phyloP scores from a whole-genome alignment of 2,329 filamentous ascomycete species.

The Pezizomycotina sp. region DNA sequence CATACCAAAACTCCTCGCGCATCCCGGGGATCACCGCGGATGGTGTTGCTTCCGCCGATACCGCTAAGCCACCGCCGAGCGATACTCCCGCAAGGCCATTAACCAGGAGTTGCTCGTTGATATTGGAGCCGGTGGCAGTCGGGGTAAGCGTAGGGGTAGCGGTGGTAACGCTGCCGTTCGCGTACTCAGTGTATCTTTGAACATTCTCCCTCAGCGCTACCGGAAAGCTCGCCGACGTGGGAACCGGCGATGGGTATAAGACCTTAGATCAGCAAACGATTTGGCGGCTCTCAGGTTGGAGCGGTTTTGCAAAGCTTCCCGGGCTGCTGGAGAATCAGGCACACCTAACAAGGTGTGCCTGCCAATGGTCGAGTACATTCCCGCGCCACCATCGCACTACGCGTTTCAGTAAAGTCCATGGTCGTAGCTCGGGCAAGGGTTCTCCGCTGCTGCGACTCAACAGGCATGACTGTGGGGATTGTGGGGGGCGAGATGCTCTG shows the following conservation, averaged over 20 bases:
- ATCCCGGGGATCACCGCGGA: constrained; percentile 25
- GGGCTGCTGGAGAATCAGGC: constrained; percentile 56
- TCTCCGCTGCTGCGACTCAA: constrained; percentile 64
- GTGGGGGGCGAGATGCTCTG: constrained; percentile 34
- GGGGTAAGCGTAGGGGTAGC: constrained; percentile 52
- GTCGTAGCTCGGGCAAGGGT: constrained; percentile 79
- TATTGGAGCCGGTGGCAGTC: constrained; percentile 38
- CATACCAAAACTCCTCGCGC: constrained; percentile 23
- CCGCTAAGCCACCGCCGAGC: constrained; percentile 24
- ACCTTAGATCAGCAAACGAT: constrained; percentile 88
- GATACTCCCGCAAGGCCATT: constrained; percentile 37
- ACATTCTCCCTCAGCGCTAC: constrained; percentile 48
- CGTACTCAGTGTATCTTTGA: constrained; percentile 42
- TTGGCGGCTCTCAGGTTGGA: constrained; percentile 82
- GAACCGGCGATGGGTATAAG: constrained; percentile 89
- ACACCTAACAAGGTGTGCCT: constrained; percentile 74
- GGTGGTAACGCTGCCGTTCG: constrained; percentile 40
- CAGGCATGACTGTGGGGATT: constrained; percentile 47
- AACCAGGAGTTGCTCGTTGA: constrained; percentile 43
- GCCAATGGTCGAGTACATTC: constrained; percentile 59
- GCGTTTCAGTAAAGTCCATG: constrained; percentile 78
- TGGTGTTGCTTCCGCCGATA: constrained; percentile 21
- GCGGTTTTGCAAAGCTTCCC: constrained; percentile 43
- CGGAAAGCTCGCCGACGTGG: constrained; percentile 76
- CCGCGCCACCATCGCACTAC: constrained; percentile 49